phyloP scores from a whole-genome alignment of 192 early-diverging fungal species.

The Phycomyces nitens region DNA sequence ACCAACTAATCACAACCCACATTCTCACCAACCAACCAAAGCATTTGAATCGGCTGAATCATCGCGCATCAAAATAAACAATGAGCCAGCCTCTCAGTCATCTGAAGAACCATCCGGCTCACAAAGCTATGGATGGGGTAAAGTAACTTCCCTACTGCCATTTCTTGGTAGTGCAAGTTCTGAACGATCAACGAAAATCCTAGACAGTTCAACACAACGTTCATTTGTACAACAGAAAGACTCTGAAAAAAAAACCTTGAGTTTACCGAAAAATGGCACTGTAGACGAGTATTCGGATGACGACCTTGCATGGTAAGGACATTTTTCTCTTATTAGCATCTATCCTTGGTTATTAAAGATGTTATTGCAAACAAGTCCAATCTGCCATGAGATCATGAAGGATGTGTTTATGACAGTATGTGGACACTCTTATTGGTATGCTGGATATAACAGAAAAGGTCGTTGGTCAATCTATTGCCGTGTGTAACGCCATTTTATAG shows the following conservation, averaged over 20 bases:
- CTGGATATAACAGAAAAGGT: not conserved
- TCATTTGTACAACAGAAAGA: not conserved
- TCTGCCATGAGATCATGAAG: conserved; percentile 67
- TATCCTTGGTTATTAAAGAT: too few relatives aligned
- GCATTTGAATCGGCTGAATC: too few relatives aligned
- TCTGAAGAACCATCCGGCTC: not conserved
- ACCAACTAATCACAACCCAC: too few relatives aligned
- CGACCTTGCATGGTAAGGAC: not conserved
- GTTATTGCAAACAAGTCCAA: too few relatives aligned
- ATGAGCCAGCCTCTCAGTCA: not conserved
- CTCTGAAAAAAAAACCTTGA: not conserved
- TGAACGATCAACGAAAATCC: not conserved
- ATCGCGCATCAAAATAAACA: too few relatives aligned
- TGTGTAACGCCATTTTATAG: conserved; percentile 27
- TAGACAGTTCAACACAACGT: not conserved
- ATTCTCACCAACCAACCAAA: too few relatives aligned
- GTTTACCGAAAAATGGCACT: not conserved
- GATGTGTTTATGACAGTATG: conserved; percentile 78
- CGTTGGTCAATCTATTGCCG: not conserved
- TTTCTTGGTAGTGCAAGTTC: not conserved
- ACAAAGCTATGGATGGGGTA: not conserved
- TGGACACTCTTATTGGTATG: conserved; percentile 83
- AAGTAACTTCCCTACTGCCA: not conserved
- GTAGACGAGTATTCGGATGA: not conserved
- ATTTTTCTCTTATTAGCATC: not conserved